These are phyloP conservation scores for Mortierella antarctica DNA, from an alignment of 192 early-diverging fungal species.

Conservation along the genomic window DNA sequence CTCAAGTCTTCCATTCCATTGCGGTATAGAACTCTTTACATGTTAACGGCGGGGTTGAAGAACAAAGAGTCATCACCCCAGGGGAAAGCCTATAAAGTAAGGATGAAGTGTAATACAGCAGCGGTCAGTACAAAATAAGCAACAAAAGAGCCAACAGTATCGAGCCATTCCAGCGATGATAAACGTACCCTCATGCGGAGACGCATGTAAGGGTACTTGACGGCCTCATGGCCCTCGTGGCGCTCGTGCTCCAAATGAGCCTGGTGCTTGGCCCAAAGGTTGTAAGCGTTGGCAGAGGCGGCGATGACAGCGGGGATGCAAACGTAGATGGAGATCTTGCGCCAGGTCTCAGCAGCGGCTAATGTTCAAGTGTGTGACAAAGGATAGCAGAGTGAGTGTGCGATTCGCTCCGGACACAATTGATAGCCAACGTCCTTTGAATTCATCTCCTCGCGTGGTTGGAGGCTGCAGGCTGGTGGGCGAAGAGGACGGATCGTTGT, in stretches of 20 bases:
- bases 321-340: constrained; percentile 56
- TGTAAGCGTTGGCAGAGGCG: constrained; percentile 51
- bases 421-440: no score
- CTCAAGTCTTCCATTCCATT: neutral
- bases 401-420: neutral
- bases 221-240: constrained; percentile 49
- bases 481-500: no score
- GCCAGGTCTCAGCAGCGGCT: constrained; percentile 56
- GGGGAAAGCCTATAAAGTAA: constrained; percentile 47
- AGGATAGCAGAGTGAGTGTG: neutral
- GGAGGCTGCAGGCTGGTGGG: no score
- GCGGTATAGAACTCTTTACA: constrained; percentile 19
- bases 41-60: constrained; percentile 51
- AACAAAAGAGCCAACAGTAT: neutral
- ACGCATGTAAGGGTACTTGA: constrained; percentile 55
- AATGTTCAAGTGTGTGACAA: neutral
- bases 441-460: no score
- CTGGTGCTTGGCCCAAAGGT: constrained; percentile 53
- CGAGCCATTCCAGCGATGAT: no score
- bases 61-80: constrained; percentile 54
- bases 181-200: constrained; percentile 49
- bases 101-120: neutral
- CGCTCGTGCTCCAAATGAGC: constrained; percentile 54
- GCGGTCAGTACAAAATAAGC: neutral
- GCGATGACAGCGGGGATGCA: constrained; percentile 44